These are phyloP conservation scores for Buxus sempervirens DNA, from an alignment of 164 flowering plant genomes.

Conservation along the genomic window DNA sequence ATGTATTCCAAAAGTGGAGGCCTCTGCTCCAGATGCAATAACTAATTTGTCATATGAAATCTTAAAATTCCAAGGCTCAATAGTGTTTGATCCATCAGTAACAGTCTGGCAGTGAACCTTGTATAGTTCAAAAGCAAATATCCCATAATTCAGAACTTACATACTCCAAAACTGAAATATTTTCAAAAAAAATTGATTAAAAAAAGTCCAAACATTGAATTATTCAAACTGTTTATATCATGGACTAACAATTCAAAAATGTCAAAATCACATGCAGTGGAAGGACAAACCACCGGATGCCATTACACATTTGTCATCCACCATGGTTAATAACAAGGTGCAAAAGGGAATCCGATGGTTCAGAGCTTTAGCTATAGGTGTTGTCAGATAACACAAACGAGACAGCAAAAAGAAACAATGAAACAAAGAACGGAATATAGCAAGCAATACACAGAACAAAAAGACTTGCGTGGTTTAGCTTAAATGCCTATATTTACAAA, in stretches of 20 bases:
- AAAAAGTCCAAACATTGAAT: not conserved
- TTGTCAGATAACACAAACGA: too few species aligned
- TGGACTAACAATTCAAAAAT: not conserved
- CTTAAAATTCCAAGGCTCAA: conserved; percentile 71
- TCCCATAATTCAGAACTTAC: not conserved
- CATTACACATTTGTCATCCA: too few species aligned
- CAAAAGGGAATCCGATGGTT: too few species aligned
- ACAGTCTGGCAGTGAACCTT: conserved; percentile 81
- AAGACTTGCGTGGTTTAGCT: too few species aligned
- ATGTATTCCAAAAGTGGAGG: conserved; percentile 79
- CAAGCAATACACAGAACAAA: too few species aligned
- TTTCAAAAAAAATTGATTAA: not conserved
- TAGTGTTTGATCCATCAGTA: conserved; percentile 41
- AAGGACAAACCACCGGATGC: too few species aligned
- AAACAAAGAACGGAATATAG: too few species aligned
- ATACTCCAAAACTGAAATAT: not conserved
- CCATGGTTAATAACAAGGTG: too few species aligned
- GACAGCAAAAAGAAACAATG: too few species aligned
- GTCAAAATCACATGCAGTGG: too few species aligned
- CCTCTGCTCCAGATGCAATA: conserved; percentile 84
- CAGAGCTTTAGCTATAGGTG: too few species aligned
- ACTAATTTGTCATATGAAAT: conserved; percentile 86
- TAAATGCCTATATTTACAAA: too few species aligned
- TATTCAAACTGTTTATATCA: not conserved
- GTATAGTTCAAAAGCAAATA: conserved; percentile 1